A percentile compares a stretch with the other conserved stretches of the same genome.
Evolutionary conservation across 768 basidiomycete species (phyloP).

Genomic region (Rubroboletus satanas): DNA sequence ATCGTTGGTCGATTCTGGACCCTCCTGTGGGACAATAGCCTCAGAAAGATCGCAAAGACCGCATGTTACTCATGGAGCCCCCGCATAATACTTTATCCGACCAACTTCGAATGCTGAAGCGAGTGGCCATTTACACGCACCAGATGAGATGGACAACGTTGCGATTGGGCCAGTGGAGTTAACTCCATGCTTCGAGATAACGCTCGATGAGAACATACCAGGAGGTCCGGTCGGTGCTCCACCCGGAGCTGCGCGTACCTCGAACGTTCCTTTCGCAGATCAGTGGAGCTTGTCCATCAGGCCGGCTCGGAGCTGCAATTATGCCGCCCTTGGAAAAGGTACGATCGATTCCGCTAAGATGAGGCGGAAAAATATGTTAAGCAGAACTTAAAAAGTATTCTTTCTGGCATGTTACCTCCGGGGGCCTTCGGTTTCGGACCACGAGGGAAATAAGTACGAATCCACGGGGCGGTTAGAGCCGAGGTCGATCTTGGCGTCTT

Average conservation of each 20-base stretch:
- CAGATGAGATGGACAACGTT: background rate
- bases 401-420: too few species aligned
- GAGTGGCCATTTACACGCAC: background rate
- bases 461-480: background rate
- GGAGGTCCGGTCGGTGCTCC: background rate
- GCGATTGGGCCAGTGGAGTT: background rate
- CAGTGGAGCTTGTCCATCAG: too few species aligned
- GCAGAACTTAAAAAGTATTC: too few species aligned
- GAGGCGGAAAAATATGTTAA: too few species aligned
- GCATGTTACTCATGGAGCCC: background rate
- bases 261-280: background rate
- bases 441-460: background rate
- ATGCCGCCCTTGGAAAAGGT: background rate
- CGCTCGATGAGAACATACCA: background rate
- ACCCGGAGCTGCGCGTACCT: background rate
- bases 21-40: background rate
- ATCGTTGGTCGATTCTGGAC: background rate
- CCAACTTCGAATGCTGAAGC: background rate
- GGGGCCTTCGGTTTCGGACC: background rate
- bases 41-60: background rate
- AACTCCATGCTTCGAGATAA: background rate
- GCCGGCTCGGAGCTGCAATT: background rate
- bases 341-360: too few species aligned
- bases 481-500: background rate
- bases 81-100: background rate